Percentiles rank a stretch among this genome's conserved stretches.
Conservation (phyloP, 805 yeast genomes). For the Lipomyces anomalus region DNA sequence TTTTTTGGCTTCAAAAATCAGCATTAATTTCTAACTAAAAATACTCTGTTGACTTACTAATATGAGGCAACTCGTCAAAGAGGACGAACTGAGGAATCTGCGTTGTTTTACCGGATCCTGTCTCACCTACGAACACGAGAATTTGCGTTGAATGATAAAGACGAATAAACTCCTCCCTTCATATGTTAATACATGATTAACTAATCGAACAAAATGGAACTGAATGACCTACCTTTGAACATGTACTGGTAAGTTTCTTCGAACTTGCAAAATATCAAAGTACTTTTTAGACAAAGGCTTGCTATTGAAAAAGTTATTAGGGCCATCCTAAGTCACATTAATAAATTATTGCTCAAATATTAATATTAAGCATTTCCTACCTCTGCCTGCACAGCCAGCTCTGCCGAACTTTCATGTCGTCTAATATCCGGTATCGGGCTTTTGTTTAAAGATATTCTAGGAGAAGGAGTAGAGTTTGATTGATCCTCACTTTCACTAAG, state of each 20-base stretch:
- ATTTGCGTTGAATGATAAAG: slow-evolving; percentile 84
- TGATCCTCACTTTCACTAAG: slow-evolving; percentile 21
- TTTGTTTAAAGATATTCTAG: neutral
- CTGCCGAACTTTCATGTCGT: slow-evolving; percentile 33
- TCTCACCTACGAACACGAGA: slow-evolving; percentile 98
- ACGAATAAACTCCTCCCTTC: slow-evolving; percentile 64
- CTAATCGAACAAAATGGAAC: too few species aligned
- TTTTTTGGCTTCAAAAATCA: slow-evolving; percentile 42
- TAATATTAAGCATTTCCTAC: slow-evolving; percentile 5
- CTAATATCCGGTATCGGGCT: slow-evolving; percentile 9
- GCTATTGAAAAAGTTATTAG: slow-evolving; percentile 77
- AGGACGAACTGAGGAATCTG: slow-evolving; percentile 95
- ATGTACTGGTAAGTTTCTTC: slow-evolving; percentile 91
- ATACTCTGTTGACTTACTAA: slow-evolving; percentile 32
- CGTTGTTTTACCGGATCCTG: slow-evolving; percentile 98
- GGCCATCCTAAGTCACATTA: slow-evolving; percentile 36
- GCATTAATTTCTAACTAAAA: neutral
- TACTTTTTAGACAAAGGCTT: slow-evolving; percentile 55
- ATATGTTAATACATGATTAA: too few species aligned
- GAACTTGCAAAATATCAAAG: slow-evolving; percentile 64
- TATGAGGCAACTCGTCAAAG: slow-evolving; percentile 88
- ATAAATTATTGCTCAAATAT: slow-evolving; percentile 25
- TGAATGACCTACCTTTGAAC: slow-evolving; percentile 67
- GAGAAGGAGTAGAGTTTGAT: neutral
- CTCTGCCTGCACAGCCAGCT: slow-evolving; percentile 34